Evolutionary conservation across 1,139 yeast genomes (phyloP), one percentile per base, ranked within the genome.

Genomic region (Kluyveromyces sp.): DNA sequence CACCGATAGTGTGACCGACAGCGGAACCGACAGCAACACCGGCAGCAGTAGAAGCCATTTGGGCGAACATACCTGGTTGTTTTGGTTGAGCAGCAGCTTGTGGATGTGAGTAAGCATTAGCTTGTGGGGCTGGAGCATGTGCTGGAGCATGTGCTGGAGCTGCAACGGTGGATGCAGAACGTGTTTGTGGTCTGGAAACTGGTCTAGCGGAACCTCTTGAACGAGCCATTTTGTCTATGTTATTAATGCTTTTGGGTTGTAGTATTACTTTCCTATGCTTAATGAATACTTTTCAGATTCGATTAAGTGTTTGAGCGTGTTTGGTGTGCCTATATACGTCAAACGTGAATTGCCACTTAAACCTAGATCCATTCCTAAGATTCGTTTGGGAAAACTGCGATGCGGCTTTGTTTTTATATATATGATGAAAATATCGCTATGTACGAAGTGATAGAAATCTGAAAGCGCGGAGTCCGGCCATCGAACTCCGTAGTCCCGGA

Each of bases 1-100:
- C 95, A 70, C 97, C 97, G 52, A 92, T 59, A 43, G 97, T 88
- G 75, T 92, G 98, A 51, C 98, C 98, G 50, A 90, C 81, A 53
- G 97, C 83, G 48, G 96, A 86, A 61, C 98, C 98, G 49, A 92
- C 97, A 45, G 97, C 98, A 35, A 92, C 98, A 79, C 98, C 98
- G 46, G 97, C 98, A 50, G 98, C 98, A 47, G 98, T 92, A 40
- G 95, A 77, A 32, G 97, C 97, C 97, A 92, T 92, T 71, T 92
- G 96, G 50, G 94, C 86, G 63, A 92, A 90, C 66, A 92, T 64
- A 58, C 97, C 97, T 45, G 98, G 97, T 65, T 80, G 86, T 65
- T 72, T 77, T 46, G 75, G 74, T 50, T 70, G 77, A 31, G 75
- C 69, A 40, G 67, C 71, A 42, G 67, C 65, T 32, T 71, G 65